Conservation (phyloP, 2,329 filamentous ascomycete species). For the Exophiala lecanii-corni region DNA sequence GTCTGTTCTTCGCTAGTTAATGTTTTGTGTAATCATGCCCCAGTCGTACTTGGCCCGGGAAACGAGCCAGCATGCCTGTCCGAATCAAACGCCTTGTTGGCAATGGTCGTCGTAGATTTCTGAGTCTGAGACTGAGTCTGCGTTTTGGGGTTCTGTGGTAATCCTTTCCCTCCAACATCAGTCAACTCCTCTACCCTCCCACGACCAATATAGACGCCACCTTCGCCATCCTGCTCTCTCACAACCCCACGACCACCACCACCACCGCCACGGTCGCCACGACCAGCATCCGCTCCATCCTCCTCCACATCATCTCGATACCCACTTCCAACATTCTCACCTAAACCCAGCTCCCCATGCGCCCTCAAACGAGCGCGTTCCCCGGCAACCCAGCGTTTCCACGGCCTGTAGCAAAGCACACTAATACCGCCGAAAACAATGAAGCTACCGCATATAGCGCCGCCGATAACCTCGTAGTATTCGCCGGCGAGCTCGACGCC, state of each 20-base stretch:
- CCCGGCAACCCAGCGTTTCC: conserved; percentile 59
- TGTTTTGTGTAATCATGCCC: too few species aligned
- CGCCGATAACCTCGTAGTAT: conserved; percentile 80
- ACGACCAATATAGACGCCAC: neutral
- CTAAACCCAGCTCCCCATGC: neutral
- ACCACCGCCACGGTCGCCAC: neutral
- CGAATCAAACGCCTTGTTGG: too few species aligned
- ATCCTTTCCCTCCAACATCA: conserved; percentile 5
- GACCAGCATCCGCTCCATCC: neutral
- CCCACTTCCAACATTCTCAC: neutral
- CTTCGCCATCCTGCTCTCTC: neutral
- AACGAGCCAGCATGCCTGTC: too few species aligned
- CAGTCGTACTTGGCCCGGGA: too few species aligned
- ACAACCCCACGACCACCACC: neutral
- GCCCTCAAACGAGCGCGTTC: conserved; percentile 17
- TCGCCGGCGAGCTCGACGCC: conserved; percentile 73
- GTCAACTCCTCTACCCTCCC: conserved; percentile 9
- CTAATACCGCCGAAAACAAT: conserved; percentile 70
- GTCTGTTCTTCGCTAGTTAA: too few species aligned
- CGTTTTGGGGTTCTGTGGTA: too few species aligned
- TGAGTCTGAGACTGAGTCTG: too few species aligned
- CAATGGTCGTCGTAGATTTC: too few species aligned
- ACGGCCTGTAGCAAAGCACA: conserved; percentile 71
- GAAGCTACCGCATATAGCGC: conserved; percentile 79
- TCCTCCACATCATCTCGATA: neutral